Evolutionary conservation across 2,329 filamentous ascomycete species (phyloP), one percentile per base, ranked within the genome.

Genomic region (Xylaria multiplex): DNA sequence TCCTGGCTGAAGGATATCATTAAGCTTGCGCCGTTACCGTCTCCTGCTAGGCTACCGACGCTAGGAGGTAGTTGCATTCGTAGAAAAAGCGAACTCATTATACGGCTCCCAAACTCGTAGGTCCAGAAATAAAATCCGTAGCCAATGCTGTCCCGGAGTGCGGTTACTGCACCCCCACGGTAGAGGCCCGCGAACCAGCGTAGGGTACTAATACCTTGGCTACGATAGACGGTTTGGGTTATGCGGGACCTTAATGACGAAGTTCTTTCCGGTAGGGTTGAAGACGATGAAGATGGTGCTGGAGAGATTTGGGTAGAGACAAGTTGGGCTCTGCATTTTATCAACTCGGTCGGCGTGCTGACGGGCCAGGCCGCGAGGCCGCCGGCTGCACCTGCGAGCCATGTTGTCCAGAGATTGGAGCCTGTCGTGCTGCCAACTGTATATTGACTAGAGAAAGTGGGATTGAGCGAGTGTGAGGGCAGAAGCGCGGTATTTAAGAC

Each of bases 61-160:
- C 7, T 6, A n/a, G 30, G 2, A 32, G 40, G 24, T 8, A 30
- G 27, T 13, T 19, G 3, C 3, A 9, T n/a, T n/a, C 27, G 40
- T 6, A 30, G 7, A 6, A 64, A 49, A 6, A 62, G 19, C 6
- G 62, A 52, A 13, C 35, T 57, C 43, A 66, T 49, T 14, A 49
- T 22, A 24, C 87, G 84, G 69, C 90, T 93, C 69, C 85, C 88
- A 65, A 94, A 81, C 78, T 96, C 92, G 75, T 97, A 98, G 1
- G 91, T 91, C 91, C 92, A 97, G 78, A 98, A 98, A 76, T 97
- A 98, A 78, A 97, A 97, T 0, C 94, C 95, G 79, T 97, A 98
- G n/a, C 95, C 95, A 62, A 97, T 86, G 64, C 91, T 90, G 79
- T 98, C 95, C 56, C 95, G 85, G 46, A 95, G 76, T 59, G 91